Evolutionary conservation across 192 early-diverging fungal species (phyloP), one percentile per base, ranked within the genome.

Genomic region (Jimgerdemannia lactiflua): DNA sequence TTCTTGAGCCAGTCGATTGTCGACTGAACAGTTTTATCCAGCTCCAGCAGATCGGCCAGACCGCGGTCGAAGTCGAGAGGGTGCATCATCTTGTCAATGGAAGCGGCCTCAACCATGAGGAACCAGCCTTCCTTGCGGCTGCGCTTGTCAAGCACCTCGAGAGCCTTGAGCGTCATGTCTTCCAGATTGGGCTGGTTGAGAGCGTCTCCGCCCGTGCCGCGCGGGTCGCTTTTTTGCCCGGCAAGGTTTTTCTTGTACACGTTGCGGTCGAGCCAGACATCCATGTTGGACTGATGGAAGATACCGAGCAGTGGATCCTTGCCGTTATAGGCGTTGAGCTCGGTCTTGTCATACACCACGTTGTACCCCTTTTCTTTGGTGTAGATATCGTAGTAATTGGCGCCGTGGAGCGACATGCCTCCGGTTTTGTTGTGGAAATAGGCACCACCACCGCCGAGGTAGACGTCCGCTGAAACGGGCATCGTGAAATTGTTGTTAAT

Each of bases 241-340:
- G 77, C 73, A 54, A 87, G 74, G 77, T 87, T 90, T 69, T 74
- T 77, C 67, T 80, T 86, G 73, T 82, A 86, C 70, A 91, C 71
- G 70, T 88, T 85, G 67, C 90, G 84, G 70, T 91, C 90, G 78
- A 88, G 54, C 90, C 90, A 91, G 42, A 88, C 86, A 77, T 91
- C 89, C 87, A 91, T 79, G 86, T 87, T 77, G 67, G 65, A 65
- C 8, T 71, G 69, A 74, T 79, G 79, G 88, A 91, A 91, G 78
- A 91, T 83, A 79, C 90, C 90, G 72, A 91, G 82, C 39, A 92
- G 77, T 20, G 85, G 86, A 41, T 83, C 84, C 68, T 78, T 74
- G 72, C 83, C 88, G 75, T 84, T 78, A 77, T 88, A 82, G n/a
- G 78, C 80, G 19, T 77, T 74, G 9, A 92, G 81, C 14, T 72